Evolutionary conservation across 2,329 filamentous ascomycete genomes (phyloP).

Genomic region (Ascochyta lentis): DNA sequence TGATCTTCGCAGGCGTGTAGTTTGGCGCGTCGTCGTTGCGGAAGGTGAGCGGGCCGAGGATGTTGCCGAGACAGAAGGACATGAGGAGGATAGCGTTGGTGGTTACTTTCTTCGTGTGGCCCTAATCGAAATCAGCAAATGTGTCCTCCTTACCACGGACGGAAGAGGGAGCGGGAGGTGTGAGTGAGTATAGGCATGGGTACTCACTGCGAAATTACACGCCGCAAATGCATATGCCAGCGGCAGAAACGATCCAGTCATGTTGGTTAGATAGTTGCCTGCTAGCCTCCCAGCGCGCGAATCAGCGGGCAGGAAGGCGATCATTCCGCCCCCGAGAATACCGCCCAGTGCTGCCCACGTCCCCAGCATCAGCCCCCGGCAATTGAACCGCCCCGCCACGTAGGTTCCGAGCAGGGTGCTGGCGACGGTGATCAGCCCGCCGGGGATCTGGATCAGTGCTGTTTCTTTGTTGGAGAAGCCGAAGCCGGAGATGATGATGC

Average conservation of each 20-base stretch:
- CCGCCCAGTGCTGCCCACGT: constrained; percentile 28
- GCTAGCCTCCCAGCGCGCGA: constrained; percentile 32
- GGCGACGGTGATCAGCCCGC: constrained; percentile 29
- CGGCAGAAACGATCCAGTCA: constrained; percentile 43
- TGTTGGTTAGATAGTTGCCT: constrained; percentile 56
- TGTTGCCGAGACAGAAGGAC: constrained; percentile 52
- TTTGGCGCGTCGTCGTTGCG: constrained; percentile 40
- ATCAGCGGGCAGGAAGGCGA: constrained; percentile 25
- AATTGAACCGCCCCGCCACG: constrained; percentile 30
- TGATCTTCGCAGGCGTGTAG: constrained; percentile 25
- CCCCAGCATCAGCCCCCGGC: constrained; percentile 21
- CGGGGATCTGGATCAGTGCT: constrained; percentile 38
- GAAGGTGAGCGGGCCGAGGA: constrained; percentile 52
- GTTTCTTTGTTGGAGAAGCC: constrained; percentile 44
- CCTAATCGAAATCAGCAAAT: constrained; percentile 3
- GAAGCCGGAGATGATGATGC: constrained; percentile 17
- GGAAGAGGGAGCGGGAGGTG: too few relatives aligned
- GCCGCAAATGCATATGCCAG: constrained; percentile 52
- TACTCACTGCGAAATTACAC: constrained; percentile 50
- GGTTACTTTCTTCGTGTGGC: constrained; percentile 49
- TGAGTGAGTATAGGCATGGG: neutral
- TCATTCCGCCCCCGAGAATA: constrained; percentile 30
- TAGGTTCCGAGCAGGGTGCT: constrained; percentile 34
- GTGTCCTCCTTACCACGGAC: too few relatives aligned
- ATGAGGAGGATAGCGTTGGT: constrained; percentile 45